phyloP scores from a whole-genome alignment of 2,329 filamentous ascomycete genomes.

The Paecilomyces formosus region DNA sequence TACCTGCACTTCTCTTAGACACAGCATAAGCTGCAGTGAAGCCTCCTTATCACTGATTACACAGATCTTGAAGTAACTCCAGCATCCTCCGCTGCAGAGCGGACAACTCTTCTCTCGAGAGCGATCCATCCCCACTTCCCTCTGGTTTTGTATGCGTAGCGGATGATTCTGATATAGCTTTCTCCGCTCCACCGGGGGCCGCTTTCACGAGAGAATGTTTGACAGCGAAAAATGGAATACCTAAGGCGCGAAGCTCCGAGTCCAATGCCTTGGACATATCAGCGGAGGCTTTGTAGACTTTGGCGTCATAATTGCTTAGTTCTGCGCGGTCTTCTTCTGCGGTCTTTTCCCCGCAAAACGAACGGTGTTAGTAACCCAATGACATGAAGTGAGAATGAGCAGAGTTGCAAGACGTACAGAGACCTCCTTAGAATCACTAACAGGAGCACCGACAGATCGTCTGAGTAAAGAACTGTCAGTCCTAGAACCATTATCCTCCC shows the following conservation, averaged over 20 bases:
- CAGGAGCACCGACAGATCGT: conserved; percentile 39
- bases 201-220: conserved; percentile 33
- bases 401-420: conserved; percentile 18
- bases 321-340: conserved; percentile 46
- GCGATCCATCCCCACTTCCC: conserved; percentile 7
- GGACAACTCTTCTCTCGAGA: conserved; percentile 36
- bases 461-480: conserved; percentile 18
- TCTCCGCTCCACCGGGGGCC: neutral
- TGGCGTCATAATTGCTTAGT: conserved; percentile 51
- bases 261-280: conserved; percentile 55
- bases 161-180: neutral
- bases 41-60: conserved; percentile 22
- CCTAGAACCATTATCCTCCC: neutral
- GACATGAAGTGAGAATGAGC: neutral
- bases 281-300: conserved; percentile 53
- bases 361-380: neutral
- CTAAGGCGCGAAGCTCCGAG: conserved; percentile 48
- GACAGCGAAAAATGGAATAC: conserved; percentile 55
- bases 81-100: conserved; percentile 43
- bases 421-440: conserved; percentile 20
- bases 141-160: conserved; percentile 7
- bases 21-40: neutral
- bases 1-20: neutral
- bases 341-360: conserved; percentile 22
- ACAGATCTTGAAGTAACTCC: conserved; percentile 45